Conservation (phyloP, 208 protist species). For the Tritrichomonas musculus region DNA sequence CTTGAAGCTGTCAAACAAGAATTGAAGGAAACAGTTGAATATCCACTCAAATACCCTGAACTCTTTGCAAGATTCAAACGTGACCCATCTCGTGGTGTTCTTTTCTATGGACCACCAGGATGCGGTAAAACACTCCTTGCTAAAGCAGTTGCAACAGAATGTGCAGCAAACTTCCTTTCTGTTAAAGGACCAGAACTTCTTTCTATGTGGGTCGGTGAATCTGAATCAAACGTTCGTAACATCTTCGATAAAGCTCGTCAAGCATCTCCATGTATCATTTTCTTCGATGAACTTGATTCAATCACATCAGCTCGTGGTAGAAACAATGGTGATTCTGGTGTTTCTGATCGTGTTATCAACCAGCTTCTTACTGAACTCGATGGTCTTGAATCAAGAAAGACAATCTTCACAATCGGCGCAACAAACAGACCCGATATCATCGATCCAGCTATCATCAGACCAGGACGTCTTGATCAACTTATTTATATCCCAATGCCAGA, state of each 20-base stretch:
- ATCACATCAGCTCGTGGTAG: slow-evolving; percentile 59
- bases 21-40: slow-evolving; percentile 97
- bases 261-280: slow-evolving; percentile 62
- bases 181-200: slow-evolving; percentile 90
- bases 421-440: slow-evolving; percentile 99
- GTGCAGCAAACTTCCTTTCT: slow-evolving; percentile 99
- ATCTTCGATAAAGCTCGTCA: slow-evolving; percentile 81
- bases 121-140: slow-evolving; percentile 96
- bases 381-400: slow-evolving; percentile 87
- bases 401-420: slow-evolving; percentile 99
- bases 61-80: slow-evolving; percentile 98
- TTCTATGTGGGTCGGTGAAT: slow-evolving; percentile 68
- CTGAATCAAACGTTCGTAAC: slow-evolving; percentile 63
- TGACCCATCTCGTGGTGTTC: slow-evolving; percentile 81
- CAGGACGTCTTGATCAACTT: slow-evolving; percentile 80
- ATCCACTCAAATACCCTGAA: slow-evolving; percentile 95
- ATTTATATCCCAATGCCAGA: slow-evolving; percentile 99
- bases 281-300: slow-evolving; percentile 70
- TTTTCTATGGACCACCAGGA: slow-evolving; percentile 93
- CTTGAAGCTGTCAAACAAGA: slow-evolving; percentile 92
- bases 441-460: slow-evolving; percentile 97
- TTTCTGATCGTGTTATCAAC: slow-evolving; percentile 64
- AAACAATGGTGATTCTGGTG: slow-evolving; percentile 62
- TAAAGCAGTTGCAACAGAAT: slow-evolving; percentile 94
- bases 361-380: slow-evolving; percentile 67